phyloP scores from a whole-genome alignment of 2,329 filamentous ascomycete genomes.

The Bisporella sp. region DNA sequence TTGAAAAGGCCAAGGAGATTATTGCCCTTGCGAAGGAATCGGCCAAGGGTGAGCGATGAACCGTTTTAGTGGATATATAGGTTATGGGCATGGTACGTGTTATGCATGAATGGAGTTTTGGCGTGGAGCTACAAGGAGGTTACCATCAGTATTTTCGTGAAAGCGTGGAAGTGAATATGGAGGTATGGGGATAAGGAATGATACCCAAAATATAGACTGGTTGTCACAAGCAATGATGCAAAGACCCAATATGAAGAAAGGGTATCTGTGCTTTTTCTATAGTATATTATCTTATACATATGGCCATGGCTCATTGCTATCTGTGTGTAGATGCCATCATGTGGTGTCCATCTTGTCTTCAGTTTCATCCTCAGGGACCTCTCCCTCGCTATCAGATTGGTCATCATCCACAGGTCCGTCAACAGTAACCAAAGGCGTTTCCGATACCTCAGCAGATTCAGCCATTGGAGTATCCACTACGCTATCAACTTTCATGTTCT shows the following conservation, averaged over 20 bases:
- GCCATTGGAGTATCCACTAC: constrained; percentile 17
- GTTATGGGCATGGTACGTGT: not conserved
- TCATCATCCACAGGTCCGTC: constrained; percentile 34
- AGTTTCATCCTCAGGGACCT: constrained; percentile 25
- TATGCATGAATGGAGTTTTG: not conserved
- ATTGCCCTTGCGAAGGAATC: constrained; percentile 37
- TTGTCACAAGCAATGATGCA: not conserved
- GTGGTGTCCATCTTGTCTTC: constrained; percentile 62
- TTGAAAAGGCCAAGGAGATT: constrained; percentile 46
- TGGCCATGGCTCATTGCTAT: not conserved
- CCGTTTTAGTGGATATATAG: too few relatives aligned
- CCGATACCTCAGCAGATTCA: constrained; percentile 16
- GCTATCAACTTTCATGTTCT: constrained; percentile 39
- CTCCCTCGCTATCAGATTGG: constrained; percentile 15
- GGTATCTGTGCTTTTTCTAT: constrained; percentile 21
- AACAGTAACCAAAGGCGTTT: constrained; percentile 41
- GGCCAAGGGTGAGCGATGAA: not conserved
- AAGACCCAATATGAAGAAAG: constrained; percentile 4
- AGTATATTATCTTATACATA: constrained; percentile 14
- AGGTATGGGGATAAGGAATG: not conserved
- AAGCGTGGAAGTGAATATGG: too few relatives aligned
- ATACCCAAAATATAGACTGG: not conserved
- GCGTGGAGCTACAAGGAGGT: not conserved
- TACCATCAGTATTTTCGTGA: too few relatives aligned
- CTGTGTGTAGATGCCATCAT: constrained; percentile 12